Evolutionary conservation across 2,329 filamentous ascomycete genomes (phyloP).

Genomic region (Pseudopithomyces chartarum): DNA sequence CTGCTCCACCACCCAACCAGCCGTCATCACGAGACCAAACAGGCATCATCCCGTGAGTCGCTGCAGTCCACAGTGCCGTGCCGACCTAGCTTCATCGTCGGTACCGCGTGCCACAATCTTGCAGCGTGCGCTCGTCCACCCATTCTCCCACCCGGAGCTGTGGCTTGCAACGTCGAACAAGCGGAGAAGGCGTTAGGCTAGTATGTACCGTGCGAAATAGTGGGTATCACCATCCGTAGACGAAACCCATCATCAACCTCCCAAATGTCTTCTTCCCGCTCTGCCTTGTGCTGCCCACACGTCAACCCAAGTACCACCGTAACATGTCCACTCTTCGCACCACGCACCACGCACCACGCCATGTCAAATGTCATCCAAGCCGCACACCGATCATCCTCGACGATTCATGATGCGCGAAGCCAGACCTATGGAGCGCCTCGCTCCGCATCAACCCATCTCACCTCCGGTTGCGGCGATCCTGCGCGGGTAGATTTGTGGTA

Average conservation of each 20-base stretch:
- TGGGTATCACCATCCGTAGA: slow-evolving; percentile 4
- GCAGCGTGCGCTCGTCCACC: slow-evolving; percentile 5
- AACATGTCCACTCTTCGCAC: neutral
- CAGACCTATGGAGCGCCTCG: neutral
- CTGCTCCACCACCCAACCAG: neutral
- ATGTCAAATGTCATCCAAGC: neutral
- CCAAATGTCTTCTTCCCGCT: too few relatives aligned
- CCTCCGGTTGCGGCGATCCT: neutral
- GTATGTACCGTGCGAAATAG: slow-evolving; percentile 6
- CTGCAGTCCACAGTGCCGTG: slow-evolving; percentile 1
- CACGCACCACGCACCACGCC: neutral
- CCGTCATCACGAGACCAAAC: slow-evolving; percentile 11
- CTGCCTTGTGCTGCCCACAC: neutral
- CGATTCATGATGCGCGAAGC: neutral
- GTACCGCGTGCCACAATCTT: slow-evolving; percentile 13
- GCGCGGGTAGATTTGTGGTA: neutral
- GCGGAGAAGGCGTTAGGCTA: slow-evolving; percentile 18
- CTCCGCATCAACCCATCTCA: neutral
- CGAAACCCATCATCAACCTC: slow-evolving; percentile 1
- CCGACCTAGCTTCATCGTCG: slow-evolving; percentile 10
- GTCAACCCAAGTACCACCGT: too few relatives aligned
- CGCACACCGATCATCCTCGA: neutral
- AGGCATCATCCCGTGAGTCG: slow-evolving; percentile 23
- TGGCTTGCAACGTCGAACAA: slow-evolving; percentile 39
- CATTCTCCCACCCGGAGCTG: slow-evolving; percentile 16